Evolutionary conservation across 306 rosid species (phyloP).

Genomic region (Begonia peltatifolia): DNA sequence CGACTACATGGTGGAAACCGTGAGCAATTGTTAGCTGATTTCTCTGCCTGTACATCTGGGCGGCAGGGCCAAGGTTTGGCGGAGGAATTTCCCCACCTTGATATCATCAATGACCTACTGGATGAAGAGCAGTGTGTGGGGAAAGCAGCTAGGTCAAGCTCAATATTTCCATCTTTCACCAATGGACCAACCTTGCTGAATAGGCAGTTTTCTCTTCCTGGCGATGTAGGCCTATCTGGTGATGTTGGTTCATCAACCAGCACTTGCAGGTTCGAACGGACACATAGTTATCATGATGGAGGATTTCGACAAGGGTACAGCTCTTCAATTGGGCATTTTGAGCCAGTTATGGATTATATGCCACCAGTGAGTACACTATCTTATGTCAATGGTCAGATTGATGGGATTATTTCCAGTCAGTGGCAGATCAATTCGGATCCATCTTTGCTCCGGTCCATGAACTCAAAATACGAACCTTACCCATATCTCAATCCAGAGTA

Average conservation of each 20-base stretch:
- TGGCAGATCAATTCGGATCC: constrained; percentile 63
- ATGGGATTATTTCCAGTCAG: constrained; percentile 55
- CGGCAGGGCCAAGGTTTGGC: constrained; percentile 53
- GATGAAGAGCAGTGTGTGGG: constrained; percentile 66
- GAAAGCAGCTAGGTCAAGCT: constrained; percentile 16
- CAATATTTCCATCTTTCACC: constrained; percentile 25
- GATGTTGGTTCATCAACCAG: constrained; percentile 54
- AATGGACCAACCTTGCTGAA: constrained; percentile 39
- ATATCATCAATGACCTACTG: constrained; percentile 88
- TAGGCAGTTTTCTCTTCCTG: constrained; percentile 68
- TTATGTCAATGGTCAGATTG: constrained; percentile 61
- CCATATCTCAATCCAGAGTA: constrained; percentile 56
- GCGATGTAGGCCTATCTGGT: constrained; percentile 39
- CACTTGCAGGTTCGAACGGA: constrained; percentile 76
- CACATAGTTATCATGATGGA: constrained; percentile 63
- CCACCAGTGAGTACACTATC: constrained; percentile 33
- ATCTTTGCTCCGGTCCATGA: constrained; percentile 46
- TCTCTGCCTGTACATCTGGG: constrained; percentile 50
- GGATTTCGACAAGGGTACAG: constrained; percentile 44
- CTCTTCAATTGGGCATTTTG: constrained; percentile 35
- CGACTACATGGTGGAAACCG: constrained; percentile 32
- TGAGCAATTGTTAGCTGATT: constrained; percentile 31
- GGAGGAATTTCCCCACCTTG: constrained; percentile 95
- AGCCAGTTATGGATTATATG: constrained; percentile 38
- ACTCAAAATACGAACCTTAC: constrained; percentile 32